Evolutionary conservation across 495 filamentous ascomycete genomes (phyloP), one percentile per base, ranked within the genome.

Genomic region (Neurospora cerealis): DNA sequence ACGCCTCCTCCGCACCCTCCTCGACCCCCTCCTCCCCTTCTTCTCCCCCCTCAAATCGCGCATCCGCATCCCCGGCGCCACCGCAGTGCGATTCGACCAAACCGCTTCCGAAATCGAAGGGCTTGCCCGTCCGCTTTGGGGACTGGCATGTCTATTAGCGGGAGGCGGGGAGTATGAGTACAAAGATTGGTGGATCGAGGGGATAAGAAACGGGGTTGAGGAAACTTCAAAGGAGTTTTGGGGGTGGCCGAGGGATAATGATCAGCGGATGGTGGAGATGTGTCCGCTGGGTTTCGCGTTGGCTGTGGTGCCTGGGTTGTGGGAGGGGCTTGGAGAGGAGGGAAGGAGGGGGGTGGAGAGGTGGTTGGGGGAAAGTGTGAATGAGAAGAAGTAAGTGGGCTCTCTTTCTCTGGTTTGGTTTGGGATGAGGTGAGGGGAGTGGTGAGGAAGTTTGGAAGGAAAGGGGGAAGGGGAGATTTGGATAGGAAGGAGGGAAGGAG

Each of bases 221-320:
- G 85, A 84, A 74, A 11, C 38, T 39, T 39, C 38, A 11, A 82
- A 86, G 0, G 91, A 93, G 82, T 94, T 89, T 77, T 95, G 92
- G 91, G 91, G 91, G 6, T 87, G 87, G 44, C 89, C 91, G 71
- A 85, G 89, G 75, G 91, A 93, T 78, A 87, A 89, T 72, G 92
- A 94, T 75, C 91, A 94, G 84, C 84, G 92, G n/a, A 94, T 93
- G 91, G 92, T 93, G 24, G 92, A 93, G 79, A 93, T 93, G 87
- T 93, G 91, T 77, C 91, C 92, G 15, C 85, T 94, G 79, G 85
- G 85, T 0, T 92, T 87, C 73, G 86, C 90, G 41, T 80, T 92
- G 73, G 89, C 88, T 19, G 88, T 91, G 46, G 89, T 88, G 17
- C 86, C 89, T 24, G 82, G 84, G 73, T 89, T 95, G 73, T 95